Evolutionary conservation across 768 basidiomycete genomes (phyloP).

Genomic region (Mrakia blollopis): DNA sequence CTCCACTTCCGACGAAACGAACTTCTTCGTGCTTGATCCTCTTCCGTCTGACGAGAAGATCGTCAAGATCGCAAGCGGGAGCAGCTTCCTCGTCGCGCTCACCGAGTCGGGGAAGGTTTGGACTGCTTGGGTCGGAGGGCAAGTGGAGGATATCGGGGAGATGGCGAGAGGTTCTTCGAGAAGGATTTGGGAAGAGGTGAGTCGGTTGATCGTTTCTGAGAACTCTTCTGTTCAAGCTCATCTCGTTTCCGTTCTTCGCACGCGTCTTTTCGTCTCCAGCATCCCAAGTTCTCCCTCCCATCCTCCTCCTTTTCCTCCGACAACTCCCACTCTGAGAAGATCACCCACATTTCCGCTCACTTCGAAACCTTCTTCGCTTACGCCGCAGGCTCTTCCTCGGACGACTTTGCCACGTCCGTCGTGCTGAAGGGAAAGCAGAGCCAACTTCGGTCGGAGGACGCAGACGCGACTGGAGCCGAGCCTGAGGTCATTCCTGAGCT

Average conservation of each 20-base stretch:
- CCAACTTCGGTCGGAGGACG: slow-evolving; percentile 44
- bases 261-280: not conserved
- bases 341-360: slow-evolving; percentile 71
- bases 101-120: slow-evolving; percentile 70
- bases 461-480: slow-evolving; percentile 26
- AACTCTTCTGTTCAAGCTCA: not conserved
- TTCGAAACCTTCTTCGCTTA: slow-evolving; percentile 64
- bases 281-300: slow-evolving; percentile 19
- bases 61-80: slow-evolving; percentile 74
- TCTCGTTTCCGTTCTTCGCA: not conserved
- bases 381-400: slow-evolving; percentile 1
- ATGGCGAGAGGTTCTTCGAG: not conserved
- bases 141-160: slow-evolving; percentile 13
- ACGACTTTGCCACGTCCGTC: slow-evolving; percentile 51
- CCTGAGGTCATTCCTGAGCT: slow-evolving; percentile 68
- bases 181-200: slow-evolving; percentile 23
- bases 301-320: not conserved
- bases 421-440: slow-evolving; percentile 61
- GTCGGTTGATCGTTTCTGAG: not conserved
- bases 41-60: slow-evolving; percentile 46
- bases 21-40: not conserved
- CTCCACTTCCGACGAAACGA: not conserved
- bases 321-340: slow-evolving; percentile 3
- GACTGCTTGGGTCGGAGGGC: slow-evolving; percentile 19
- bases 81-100: slow-evolving; percentile 67